Base-by-base conservation (phyloP, 176 grass and related monocot genomes). In the Carex pumila region DNA sequence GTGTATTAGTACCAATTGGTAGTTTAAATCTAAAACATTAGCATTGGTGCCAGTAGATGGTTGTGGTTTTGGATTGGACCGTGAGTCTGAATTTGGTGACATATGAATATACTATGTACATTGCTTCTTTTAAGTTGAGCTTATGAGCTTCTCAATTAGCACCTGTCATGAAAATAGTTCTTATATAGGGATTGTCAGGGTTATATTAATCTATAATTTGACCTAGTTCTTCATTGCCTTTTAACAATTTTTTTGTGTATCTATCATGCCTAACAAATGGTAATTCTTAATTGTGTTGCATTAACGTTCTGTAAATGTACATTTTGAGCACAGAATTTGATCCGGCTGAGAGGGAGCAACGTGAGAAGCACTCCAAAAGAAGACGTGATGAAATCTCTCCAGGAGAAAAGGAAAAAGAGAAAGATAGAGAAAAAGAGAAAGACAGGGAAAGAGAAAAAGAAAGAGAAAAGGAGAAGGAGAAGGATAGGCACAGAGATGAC, bases 391-490 rank as follows among this genome's bases (percentile, higher is more conserved):
- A 67, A 55, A 86, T 86, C 49, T 39, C 88, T 29, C 81, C 88
- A 19, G 88, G 86, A 81, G 88, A 93, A 43, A 47, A 52, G 81
- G 86, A 95, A 43, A 47, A 52, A 83, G 86, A 95, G 18, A 99
- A 91, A 80, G 75, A 90, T 61, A 85, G 39, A 80, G 88, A 83
- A 85, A 90, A 89, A 84, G 91, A 92, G 67, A 31, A 87, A 84
- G 37, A 79, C 56, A 76, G 89, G 14, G 73, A 78, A 88, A 94
- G 89, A 91, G 61, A 91, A 79, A 88, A 90, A 94, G 86, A 97
- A 90, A 84, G 81, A 82, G 90, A 30, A 81, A 90, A 93, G 47
- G 91, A 85, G 85, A 99, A 89, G 86, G 84, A 73, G 85, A 99
- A 89, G 86, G 84, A 73, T 39, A 81, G 65, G 36, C 91, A 89